Base-by-base conservation (phyloP, 2,329 filamentous ascomycete species). In the Penicillium sp. region DNA sequence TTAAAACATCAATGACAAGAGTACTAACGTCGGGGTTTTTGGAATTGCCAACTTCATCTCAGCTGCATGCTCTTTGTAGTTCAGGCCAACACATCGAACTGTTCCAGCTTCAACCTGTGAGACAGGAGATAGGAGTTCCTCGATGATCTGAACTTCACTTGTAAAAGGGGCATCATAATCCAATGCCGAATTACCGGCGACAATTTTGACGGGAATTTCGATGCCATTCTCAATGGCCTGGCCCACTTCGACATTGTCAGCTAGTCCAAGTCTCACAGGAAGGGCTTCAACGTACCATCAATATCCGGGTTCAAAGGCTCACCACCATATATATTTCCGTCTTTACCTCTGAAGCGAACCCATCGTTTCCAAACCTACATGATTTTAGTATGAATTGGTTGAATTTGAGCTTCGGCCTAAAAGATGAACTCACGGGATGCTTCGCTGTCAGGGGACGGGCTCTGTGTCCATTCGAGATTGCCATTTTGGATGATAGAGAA, bases 1-100 rank as follows among this genome's bases (percentile, higher is more conserved):
- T 13, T 8, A 18, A 2, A n/a, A 29, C 7, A n/a, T 11, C 2
- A 5, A 7, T 22, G 6, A 18, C 10, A 24, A 16, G 13, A 27
- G 24, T 24, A 50, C 47, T 45, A 6, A 57, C 55, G 55, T 57
- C 18, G 55, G 55, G 4, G 43, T 57, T 13, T 43, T 52, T 31
- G 55, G 55, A 24, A 57, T 43, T 43, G 51, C 18, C 32, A 57
- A 16, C 24, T 57, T 57, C 55, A 57, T 57, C 43, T 57, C 55
- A 5, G 55, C 55, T 10, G 55, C 55, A 32, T 57, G 55, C 24
- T 57, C 55, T 13, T 57, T 57, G 34, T 57, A 57, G 31, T 57
- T 57, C 32, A 57, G 43, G 24, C 55, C 55, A 21, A 57, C 43
- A 21, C 55, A 57, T 14, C 55, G 52, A 42, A 57, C 39, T n/a